These are phyloP conservation scores for Fusarium protoensiforme DNA, from an alignment of 2,329 filamentous ascomycete genomes.

Conservation along the genomic window DNA sequence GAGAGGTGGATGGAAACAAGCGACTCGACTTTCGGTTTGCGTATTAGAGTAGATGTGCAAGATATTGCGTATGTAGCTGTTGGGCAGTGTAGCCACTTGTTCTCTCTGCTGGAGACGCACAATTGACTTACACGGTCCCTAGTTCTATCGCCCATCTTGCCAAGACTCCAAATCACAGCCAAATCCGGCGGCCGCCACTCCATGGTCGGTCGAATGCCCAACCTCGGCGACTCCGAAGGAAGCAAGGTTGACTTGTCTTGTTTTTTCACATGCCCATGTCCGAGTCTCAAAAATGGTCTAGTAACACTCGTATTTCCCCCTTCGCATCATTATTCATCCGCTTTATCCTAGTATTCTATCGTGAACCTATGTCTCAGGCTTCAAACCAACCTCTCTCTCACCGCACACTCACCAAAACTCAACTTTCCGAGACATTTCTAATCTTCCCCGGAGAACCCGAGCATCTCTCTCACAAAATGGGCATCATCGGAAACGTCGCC, in stretches of 20 bases:
- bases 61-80: not conserved
- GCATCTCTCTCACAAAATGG: slow-evolving; percentile 43
- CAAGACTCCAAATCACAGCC: slow-evolving; percentile 8
- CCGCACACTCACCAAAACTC: not conserved
- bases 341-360: slow-evolving; percentile 4
- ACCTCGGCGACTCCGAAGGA: not conserved
- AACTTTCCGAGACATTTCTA: not conserved
- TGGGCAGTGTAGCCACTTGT: not conserved
- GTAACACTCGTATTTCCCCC: slow-evolving; percentile 7
- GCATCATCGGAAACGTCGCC: slow-evolving; percentile 46
- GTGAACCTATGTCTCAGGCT: not conserved
- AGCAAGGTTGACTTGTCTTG: slow-evolving; percentile 1
- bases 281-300: slow-evolving; percentile 3
- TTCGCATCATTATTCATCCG: slow-evolving; percentile 32
- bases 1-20: slow-evolving; percentile 61
- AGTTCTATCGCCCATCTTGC: not conserved
- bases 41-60: slow-evolving; percentile 45
- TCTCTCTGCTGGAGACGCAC: not conserved
- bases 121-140: not conserved
- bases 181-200: slow-evolving; percentile 9
- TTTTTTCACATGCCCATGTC: slow-evolving; percentile 1
- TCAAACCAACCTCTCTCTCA: not conserved
- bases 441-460: not conserved
- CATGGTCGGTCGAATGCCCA: slow-evolving; percentile 14
- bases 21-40: slow-evolving; percentile 63